Evolutionary conservation across 805 yeast species (phyloP), one percentile per base, ranked within the genome.

Genomic region (Spathaspora sp.): DNA sequence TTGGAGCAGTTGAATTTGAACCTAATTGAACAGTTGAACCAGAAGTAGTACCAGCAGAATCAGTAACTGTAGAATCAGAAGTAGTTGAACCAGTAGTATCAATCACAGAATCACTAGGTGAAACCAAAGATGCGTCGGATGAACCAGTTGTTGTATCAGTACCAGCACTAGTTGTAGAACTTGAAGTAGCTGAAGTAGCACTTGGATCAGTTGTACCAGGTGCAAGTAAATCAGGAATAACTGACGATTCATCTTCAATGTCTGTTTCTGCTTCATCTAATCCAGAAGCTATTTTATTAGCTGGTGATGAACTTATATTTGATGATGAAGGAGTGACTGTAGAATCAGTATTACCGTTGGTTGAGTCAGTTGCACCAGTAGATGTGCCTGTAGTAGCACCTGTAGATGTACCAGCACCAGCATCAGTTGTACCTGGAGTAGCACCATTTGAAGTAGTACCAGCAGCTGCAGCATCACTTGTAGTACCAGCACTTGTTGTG

Each of bases 71-170:
- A 17, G 10, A 17, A 2, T 9, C 20, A 40, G 46, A 11, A 10
- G 52, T 29, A 38, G 19, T 43, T 32, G 44, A 16, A 23, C 28
- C 16, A 23, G 40, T 18, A 40, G 7, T n/a, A 18, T 29, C 42
- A 20, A 47, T 16, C 2, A 39, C 23, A 23, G 49, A n/a, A n/a
- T 20, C 47, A 42, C 47, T 48, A 32, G 51, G 49, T 31, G 16
- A 29, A 40, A 42, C 49, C 23, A 47, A 42, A 9, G 53, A 42
- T 14, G 44, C 3, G 17, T 23, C 39, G 6, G 42, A 20, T 17
- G 40, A 14, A 16, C 16, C 18, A 3, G 40, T 3, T n/a, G 16
- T 16, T 17, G 42, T 46, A 38, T 6, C 26, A 6, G 26, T 6
- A 23, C 26, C 20, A 35, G 43, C 46, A 38, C 32, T 26, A 38